Evolutionary conservation across 2,329 filamentous ascomycete genomes (phyloP).

Genomic region (Apiospora marii): DNA sequence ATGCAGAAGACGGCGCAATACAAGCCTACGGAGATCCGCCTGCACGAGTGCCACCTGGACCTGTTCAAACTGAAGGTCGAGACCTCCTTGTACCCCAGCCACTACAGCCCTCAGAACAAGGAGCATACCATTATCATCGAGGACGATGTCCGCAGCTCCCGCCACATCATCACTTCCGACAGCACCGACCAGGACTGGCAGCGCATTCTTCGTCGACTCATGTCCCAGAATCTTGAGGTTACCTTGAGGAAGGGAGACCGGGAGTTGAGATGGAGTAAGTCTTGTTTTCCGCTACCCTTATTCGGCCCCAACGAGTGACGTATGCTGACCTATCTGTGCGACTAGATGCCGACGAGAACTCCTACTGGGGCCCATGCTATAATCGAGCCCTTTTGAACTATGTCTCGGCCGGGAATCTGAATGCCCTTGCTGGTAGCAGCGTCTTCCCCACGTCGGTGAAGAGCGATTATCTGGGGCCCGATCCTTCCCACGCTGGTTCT

Average conservation of each 20-base stretch:
- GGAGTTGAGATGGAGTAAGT: slow-evolving; percentile 37
- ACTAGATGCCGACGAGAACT: neutral
- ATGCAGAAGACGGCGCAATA: no score
- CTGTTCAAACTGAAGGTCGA: slow-evolving; percentile 16
- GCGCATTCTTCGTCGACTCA: slow-evolving; percentile 38
- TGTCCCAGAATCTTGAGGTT: slow-evolving; percentile 33
- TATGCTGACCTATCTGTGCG: slow-evolving; percentile 17
- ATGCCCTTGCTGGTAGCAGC: no score
- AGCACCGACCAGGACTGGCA: slow-evolving; percentile 39
- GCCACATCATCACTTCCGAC: slow-evolving; percentile 34
- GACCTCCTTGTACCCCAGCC: neutral
- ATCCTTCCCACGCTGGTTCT: neutral
- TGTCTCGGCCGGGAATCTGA: neutral
- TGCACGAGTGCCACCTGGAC: slow-evolving; percentile 9
- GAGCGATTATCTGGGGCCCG: neutral
- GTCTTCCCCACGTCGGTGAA: neutral
- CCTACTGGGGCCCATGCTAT: neutral
- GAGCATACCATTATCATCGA: slow-evolving; percentile 31
- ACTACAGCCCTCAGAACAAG: neutral
- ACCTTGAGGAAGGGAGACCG: slow-evolving; percentile 28
- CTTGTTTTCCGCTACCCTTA: no score
- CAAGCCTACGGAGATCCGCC: neutral
- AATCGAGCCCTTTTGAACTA: neutral
- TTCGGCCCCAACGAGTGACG: neutral
- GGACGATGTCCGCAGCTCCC: slow-evolving; percentile 7